A percentile compares a stretch with the other conserved stretches of the same genome.
phyloP scores from a whole-genome alignment of 805 yeast species.

The Ogataea siamensis region DNA sequence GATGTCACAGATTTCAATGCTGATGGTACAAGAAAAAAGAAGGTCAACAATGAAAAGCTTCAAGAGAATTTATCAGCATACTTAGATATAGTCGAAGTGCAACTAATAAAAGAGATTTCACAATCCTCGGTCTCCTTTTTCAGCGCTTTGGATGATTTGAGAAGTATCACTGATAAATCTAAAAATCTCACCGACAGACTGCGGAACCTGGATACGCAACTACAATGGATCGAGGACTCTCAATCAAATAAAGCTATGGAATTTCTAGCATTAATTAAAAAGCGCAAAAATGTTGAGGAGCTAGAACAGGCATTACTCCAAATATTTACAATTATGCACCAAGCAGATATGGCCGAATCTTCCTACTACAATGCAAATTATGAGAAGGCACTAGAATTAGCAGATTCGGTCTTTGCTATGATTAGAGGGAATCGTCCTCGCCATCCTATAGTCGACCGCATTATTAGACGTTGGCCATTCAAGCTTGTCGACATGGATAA shows the following conservation, averaged over 20 bases:
- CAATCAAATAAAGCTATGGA: conserved; percentile 52
- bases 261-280: conserved; percentile 47
- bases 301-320: conserved; percentile 63
- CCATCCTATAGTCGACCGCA: conserved; percentile 27
- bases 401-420: conserved; percentile 56
- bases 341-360: conserved; percentile 49
- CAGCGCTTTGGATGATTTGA: conserved; percentile 77
- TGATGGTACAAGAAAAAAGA: conserved; percentile 35
- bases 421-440: conserved; percentile 50
- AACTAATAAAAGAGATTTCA: conserved; percentile 78
- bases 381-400: conserved; percentile 53
- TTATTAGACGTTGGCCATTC: conserved; percentile 43
- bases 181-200: conserved; percentile 48
- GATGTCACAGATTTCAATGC: conserved; percentile 32
- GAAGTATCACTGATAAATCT: conserved; percentile 57
- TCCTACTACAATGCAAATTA: conserved; percentile 45
- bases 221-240: conserved; percentile 45
- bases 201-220: conserved; percentile 42
- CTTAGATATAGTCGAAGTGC: conserved; percentile 80
- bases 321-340: conserved; percentile 43
- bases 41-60: conserved; percentile 52
- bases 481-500: conserved; percentile 41
- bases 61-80: conserved; percentile 81
- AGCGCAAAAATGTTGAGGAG: conserved; percentile 56
- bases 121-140: conserved; percentile 82